Evolutionary conservation across 1,284 basidiomycete genomes (phyloP).

Genomic region (Pseudozyma sp.): DNA sequence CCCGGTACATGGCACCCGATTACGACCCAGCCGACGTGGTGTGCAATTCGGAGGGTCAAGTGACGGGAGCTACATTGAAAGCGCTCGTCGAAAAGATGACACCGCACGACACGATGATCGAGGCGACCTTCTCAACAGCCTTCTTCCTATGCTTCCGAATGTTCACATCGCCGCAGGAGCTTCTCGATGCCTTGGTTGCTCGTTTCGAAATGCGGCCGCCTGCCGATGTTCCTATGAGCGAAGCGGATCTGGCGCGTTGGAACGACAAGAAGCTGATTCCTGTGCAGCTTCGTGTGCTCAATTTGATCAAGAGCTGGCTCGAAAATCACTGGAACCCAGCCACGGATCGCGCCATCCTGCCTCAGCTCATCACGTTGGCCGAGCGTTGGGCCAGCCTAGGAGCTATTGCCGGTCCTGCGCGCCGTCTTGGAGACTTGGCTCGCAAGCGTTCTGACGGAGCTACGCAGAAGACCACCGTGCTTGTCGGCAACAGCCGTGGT

Average conservation of each 20-base stretch:
- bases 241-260: constrained; percentile 80
- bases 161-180: constrained; percentile 82
- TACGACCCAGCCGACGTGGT: constrained; percentile 80
- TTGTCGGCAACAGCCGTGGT: constrained; percentile 44
- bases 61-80: constrained; percentile 88
- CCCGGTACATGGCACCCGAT: constrained; percentile 47
- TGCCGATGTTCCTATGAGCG: constrained; percentile 70
- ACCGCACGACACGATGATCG: constrained; percentile 85
- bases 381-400: constrained; percentile 71
- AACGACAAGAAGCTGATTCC: constrained; percentile 86
- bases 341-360: constrained; percentile 71
- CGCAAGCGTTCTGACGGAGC: constrained; percentile 49
- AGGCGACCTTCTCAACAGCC: constrained; percentile 83
- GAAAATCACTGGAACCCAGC: constrained; percentile 86
- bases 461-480: constrained; percentile 43
- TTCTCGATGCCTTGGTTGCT: constrained; percentile 80
- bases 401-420: constrained; percentile 77
- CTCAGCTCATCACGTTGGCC: constrained; percentile 76
- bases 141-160: constrained; percentile 98
- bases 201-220: constrained; percentile 81
- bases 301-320: constrained; percentile 92
- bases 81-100: constrained; percentile 95
- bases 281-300: constrained; percentile 87
- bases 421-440: constrained; percentile 69
- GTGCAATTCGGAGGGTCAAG: constrained; percentile 87